Evolutionary conservation across 1,139 yeast genomes (phyloP).

Genomic region (Hyphopichia pseudoburtonii): DNA sequence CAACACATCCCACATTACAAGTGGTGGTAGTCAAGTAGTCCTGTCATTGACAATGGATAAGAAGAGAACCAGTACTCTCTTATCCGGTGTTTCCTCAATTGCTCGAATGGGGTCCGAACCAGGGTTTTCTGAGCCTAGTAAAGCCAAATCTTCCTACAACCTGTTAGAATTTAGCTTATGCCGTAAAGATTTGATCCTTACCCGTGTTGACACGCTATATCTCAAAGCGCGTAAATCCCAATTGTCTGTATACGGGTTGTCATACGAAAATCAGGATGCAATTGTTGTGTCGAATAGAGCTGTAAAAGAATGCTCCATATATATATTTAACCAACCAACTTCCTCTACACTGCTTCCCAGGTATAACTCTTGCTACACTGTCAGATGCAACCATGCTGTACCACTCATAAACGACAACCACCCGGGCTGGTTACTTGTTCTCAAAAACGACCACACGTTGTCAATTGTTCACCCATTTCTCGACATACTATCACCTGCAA

Average conservation of each 20-base stretch:
- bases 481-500: slow-evolving; percentile 49
- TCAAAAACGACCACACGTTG: slow-evolving; percentile 33
- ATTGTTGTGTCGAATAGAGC: slow-evolving; percentile 43
- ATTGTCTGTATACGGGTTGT: slow-evolving; percentile 44
- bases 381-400: slow-evolving; percentile 43
- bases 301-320: slow-evolving; percentile 42
- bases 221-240: slow-evolving; percentile 26
- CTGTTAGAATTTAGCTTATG: slow-evolving; percentile 29
- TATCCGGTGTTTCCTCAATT: slow-evolving; percentile 56
- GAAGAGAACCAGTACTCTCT: slow-evolving; percentile 52
- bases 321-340: slow-evolving; percentile 43
- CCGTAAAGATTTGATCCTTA: slow-evolving; percentile 66
- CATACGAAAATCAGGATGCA: slow-evolving; percentile 58
- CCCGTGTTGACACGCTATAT: slow-evolving; percentile 53
- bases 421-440: slow-evolving; percentile 43
- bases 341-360: slow-evolving; percentile 33
- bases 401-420: slow-evolving; percentile 33
- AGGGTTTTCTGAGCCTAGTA: slow-evolving; percentile 29
- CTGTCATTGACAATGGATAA: slow-evolving; percentile 46
- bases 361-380: slow-evolving; percentile 31
- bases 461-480: slow-evolving; percentile 66
- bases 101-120: slow-evolving; percentile 60
- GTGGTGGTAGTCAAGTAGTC: slow-evolving; percentile 12
- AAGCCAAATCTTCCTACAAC: slow-evolving; percentile 14
- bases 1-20: background rate